Conservation (phyloP, 108 stramenopile genomes). For the Nitzschia sp. region DNA sequence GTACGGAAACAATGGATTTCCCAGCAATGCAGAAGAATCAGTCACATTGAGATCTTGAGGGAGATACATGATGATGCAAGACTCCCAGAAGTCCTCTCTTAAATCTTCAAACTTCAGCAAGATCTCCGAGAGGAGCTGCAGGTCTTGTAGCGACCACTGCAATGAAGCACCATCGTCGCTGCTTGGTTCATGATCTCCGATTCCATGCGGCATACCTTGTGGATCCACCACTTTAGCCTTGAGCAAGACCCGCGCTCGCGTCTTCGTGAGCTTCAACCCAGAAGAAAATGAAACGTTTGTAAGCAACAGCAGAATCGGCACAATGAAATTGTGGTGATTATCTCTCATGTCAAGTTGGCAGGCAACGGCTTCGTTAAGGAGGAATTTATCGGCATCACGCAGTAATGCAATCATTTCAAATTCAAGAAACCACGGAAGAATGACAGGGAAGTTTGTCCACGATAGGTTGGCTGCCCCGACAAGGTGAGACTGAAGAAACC, state of each 20-base stretch:
- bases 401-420: constrained; percentile 1
- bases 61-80: constrained; percentile 21
- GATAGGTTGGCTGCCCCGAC: not conserved
- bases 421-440: constrained; percentile 34
- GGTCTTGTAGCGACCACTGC: constrained; percentile 27
- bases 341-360: not conserved
- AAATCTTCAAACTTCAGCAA: constrained; percentile 14
- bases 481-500: constrained; percentile 5
- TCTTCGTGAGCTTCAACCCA: constrained; percentile 13
- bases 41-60: constrained; percentile 33
- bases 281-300: constrained; percentile 18
- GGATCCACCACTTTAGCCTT: constrained; percentile 12
- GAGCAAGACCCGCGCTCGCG: constrained; percentile 9
- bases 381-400: constrained; percentile 19
- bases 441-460: constrained; percentile 16
- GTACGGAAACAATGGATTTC: constrained; percentile 30
- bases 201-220: not conserved
- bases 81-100: constrained; percentile 32
- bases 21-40: constrained; percentile 13
- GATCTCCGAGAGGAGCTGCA: constrained; percentile 13
- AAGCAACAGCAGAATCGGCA: constrained; percentile 17
- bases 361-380: constrained; percentile 7
- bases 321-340: too few species aligned
- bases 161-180: constrained; percentile 6
- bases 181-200: not conserved